Evolutionary conservation across 805 yeast species (phyloP).

Genomic region (Metschnikowia corniflorae): DNA sequence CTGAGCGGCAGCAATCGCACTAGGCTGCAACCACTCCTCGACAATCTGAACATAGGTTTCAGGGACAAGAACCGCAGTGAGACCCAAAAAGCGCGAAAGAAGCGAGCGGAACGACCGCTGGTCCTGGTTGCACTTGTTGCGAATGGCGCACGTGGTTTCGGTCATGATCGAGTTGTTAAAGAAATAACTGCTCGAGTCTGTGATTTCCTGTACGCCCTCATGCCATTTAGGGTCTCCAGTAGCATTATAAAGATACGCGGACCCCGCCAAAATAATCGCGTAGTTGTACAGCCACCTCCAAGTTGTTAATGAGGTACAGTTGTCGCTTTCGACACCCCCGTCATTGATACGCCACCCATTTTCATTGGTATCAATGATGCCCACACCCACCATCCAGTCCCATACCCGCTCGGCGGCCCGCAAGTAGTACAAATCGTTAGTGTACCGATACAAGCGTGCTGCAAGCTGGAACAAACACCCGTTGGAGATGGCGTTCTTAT

Average conservation of each 20-base stretch:
- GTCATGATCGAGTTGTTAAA: conserved; percentile 51
- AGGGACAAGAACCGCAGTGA: conserved; percentile 55
- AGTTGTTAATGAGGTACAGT: conserved; percentile 47
- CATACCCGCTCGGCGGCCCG: conserved; percentile 42
- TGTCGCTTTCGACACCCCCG: conserved; percentile 46
- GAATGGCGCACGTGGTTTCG: conserved; percentile 58
- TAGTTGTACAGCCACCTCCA: conserved; percentile 68
- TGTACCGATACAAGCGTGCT: conserved; percentile 43
- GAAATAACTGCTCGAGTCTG: conserved; percentile 31
- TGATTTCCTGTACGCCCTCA: conserved; percentile 33
- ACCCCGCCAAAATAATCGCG: conserved; percentile 63
- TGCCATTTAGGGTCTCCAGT: conserved; percentile 49
- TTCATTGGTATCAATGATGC: conserved; percentile 19
- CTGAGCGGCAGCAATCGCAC: conserved; percentile 66
- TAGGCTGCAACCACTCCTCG: conserved; percentile 24
- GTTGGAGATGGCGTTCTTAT: conserved; percentile 43
- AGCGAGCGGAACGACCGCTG: conserved; percentile 72
- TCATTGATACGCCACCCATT: conserved; percentile 39
- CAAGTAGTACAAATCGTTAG: conserved; percentile 37
- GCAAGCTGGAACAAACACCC: conserved; percentile 44
- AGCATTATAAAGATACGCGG: conserved; percentile 63
- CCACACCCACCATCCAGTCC: conserved; percentile 40
- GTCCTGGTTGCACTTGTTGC: conserved; percentile 61
- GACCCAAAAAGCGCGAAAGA: conserved; percentile 59
- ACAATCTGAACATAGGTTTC: conserved; percentile 39